Evolutionary conservation across 768 basidiomycete genomes (phyloP), one percentile per base, ranked within the genome.

Genomic region (Hypsizygus marmoreus): DNA sequence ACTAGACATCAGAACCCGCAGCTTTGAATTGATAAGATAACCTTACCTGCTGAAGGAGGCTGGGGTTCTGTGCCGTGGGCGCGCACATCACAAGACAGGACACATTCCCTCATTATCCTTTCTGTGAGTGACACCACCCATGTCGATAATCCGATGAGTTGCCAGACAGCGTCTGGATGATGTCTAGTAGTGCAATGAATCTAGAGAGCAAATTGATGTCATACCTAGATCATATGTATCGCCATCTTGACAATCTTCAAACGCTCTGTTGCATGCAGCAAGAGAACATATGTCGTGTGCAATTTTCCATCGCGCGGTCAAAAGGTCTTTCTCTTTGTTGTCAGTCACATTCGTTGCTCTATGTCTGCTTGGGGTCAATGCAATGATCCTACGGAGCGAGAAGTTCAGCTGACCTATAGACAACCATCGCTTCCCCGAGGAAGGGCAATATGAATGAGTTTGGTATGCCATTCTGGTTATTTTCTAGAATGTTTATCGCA

Each of bases 221-320:
- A 32, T 55, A 88, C 88, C 79, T 3, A 87, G 68, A 55, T 88
- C 84, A 55, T 86, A 86, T 14, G 62, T 69, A 45, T 78, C 77
- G 2, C 71, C 75, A 14, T 86, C 83, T 51, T 66, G 71, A 53
- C 86, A 88, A 50, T 81, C 77, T 49, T 82, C 79, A 47, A 91
- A 90, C 3, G 84, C 86, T 20, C 68, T 64, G 51, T 77, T 76
- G 48, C 76, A 81, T 0, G 85, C 79, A 16, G 67, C 64, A 12
- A 91, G 45, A 6, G 86, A 84, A 51, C 80, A 81, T 40, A 88
- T 75, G 44, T 89, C 84, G 43, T 81, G 82, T 3, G 79, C 78
- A n/a, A 76, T 74, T 53, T 71, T 71, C 77, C 80, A 84, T n/a
- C 80, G 74, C 2, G 62, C 65, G 17, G 68, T 66, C 19, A 81